Base-by-base conservation (phyloP, 352 stramenopile species). In the Globisporangium polare region DNA sequence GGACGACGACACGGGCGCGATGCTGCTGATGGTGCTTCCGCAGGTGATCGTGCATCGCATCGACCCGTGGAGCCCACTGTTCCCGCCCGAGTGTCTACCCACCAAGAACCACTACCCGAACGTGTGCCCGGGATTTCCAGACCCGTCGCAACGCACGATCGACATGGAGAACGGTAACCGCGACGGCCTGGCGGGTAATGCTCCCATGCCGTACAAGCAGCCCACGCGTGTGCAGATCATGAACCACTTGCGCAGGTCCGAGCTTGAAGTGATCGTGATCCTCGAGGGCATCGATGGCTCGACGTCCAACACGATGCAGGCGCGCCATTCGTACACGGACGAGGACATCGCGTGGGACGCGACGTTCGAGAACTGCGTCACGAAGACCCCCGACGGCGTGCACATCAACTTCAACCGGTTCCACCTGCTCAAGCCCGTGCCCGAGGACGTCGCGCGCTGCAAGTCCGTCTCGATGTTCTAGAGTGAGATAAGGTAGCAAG, bases 261-360 rank as follows among this genome's bases (percentile, higher is more conserved):
- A 90, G 53, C 66, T 95, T 2, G 86, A 95, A 58, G 81, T 95
- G 20, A 70, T 95, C 45, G 84, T 83, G 18, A 77, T 95, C 15
- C 71, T 95, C 31, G 86, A 95, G 56, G 86, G 86, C 35, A 92
- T 92, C 56, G 86, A 95, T 49, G 83, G 79, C 35, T 90, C 80
- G 31, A 95, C 86, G 33, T 92, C 83, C 49, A 93, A 92, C 69
- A 95, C 86, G 20, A 95, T 93, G 84, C 86, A 95, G 57, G 86
- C 80, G 12, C 78, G 84, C 12, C 79, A 90, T 58, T 95, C 86
- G 31, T 93, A 92, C 73, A 91, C 77, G 8, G 72, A 88, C 42
- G 73, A 91, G 50, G 81, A 95, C 41, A 84, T 95, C n/a, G 75
- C 66, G 6, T 95, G 83, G 83, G 77, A 95, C 65, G 69, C 73